Percentiles rank a stretch among this genome's conserved stretches.
Conservation (phyloP, 352 stramenopile genomes). For the Phytophthora ohioensis region DNA sequence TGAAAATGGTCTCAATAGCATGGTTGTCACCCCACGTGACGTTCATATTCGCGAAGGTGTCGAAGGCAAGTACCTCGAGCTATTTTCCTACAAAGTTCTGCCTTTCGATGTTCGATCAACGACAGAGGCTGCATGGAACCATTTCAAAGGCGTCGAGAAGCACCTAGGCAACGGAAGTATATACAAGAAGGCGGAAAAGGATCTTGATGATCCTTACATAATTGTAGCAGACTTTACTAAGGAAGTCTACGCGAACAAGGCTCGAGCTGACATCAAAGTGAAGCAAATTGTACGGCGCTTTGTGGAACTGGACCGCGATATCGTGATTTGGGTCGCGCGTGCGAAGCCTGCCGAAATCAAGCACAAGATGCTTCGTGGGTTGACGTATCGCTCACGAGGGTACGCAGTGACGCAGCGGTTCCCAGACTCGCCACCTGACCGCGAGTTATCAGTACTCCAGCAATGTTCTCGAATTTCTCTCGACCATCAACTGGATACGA, state of each 20-base stretch:
- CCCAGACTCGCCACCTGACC: slow-evolving; percentile 4
- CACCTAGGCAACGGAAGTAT: slow-evolving; percentile 32
- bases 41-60: slow-evolving; percentile 26
- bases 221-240: slow-evolving; percentile 64
- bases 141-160: slow-evolving; percentile 42
- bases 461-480: slow-evolving; percentile 26
- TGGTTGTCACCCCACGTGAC: slow-evolving; percentile 25
- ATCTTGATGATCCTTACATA: slow-evolving; percentile 51
- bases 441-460: slow-evolving; percentile 11
- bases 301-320: slow-evolving; percentile 58
- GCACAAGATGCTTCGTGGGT: slow-evolving; percentile 42
- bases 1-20: slow-evolving; percentile 30
- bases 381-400: slow-evolving; percentile 55
- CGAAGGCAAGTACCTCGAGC: slow-evolving; percentile 29
- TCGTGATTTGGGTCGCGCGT: slow-evolving; percentile 67
- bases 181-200: slow-evolving; percentile 35
- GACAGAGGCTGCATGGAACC: slow-evolving; percentile 27
- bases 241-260: slow-evolving; percentile 59
- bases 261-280: slow-evolving; percentile 53
- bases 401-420: slow-evolving; percentile 61
- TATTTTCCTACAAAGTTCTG: slow-evolving; percentile 35
- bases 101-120: slow-evolving; percentile 23
- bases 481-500: slow-evolving; percentile 15
- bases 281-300: slow-evolving; percentile 65
- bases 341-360: slow-evolving; percentile 62